Conservation (phyloP, 2,329 filamentous ascomycete species). For the Scedosporium dehoogii region DNA sequence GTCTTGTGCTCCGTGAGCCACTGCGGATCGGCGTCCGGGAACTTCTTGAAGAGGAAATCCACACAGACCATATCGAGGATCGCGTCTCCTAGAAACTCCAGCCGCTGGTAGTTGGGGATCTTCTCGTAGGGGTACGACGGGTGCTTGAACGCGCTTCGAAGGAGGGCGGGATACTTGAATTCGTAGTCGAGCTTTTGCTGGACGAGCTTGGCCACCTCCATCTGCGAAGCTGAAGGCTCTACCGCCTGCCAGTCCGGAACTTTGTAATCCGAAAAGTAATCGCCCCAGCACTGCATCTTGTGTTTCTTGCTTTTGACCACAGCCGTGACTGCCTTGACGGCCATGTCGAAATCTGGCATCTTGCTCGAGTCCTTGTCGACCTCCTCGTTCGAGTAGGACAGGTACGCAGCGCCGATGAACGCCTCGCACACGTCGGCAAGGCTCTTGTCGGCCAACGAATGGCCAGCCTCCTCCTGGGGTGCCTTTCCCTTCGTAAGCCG, state of each 20-base stretch:
- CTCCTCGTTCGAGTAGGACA: conserved; percentile 31
- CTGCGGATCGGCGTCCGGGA: conserved; percentile 75
- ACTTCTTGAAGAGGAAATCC: conserved; percentile 67
- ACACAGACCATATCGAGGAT: conserved; percentile 80
- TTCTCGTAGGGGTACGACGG: conserved; percentile 74
- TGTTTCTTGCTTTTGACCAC: conserved; percentile 65
- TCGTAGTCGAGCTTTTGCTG: conserved; percentile 43
- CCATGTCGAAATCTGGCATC: conserved; percentile 37
- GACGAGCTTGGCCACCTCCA: conserved; percentile 57
- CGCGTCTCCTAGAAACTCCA: conserved; percentile 87
- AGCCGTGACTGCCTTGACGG: conserved; percentile 53
- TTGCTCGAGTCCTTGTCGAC: conserved; percentile 26
- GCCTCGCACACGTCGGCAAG: conserved; percentile 94
- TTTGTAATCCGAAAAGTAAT: conserved; percentile 63
- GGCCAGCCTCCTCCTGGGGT: conserved; percentile 33
- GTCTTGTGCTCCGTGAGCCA: conserved; percentile 99
- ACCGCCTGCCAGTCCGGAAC: conserved; percentile 62
- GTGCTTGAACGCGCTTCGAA: conserved; percentile 81
- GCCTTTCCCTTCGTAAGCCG: conserved; percentile 64
- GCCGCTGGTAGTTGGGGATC: conserved; percentile 80
- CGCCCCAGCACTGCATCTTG: conserved; percentile 54
- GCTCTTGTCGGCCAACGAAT: conserved; percentile 74
- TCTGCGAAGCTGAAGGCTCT: conserved; percentile 53
- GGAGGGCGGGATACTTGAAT: conserved; percentile 66
- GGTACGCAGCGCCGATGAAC: conserved; percentile 75